Percentiles rank a stretch among this genome's conserved stretches.
Evolutionary conservation across 306 rosid genomes (phyloP).

Genomic region (Cicer cuneatum): DNA sequence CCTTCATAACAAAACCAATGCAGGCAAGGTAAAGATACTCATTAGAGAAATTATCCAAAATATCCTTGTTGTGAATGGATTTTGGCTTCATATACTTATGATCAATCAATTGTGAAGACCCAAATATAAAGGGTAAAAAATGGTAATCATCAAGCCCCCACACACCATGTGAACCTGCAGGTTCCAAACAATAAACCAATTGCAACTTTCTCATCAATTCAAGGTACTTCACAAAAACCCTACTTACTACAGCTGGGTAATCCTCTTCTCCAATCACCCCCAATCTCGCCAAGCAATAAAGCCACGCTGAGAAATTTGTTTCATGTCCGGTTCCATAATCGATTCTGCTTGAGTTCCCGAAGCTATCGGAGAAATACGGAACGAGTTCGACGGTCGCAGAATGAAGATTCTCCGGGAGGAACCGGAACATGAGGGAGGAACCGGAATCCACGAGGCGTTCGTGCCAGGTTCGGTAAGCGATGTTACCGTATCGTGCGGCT

Average conservation of each 20-base stretch:
- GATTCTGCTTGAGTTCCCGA: constrained; percentile 84
- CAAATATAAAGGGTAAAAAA: constrained; percentile 84
- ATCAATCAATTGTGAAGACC: constrained; percentile 87
- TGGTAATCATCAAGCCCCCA: constrained; percentile 99
- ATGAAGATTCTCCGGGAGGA: constrained; percentile 62
- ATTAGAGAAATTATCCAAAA: constrained; percentile 75
- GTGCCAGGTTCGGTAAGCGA: constrained; percentile 81
- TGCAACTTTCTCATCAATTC: constrained; percentile 94
- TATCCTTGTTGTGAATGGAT: constrained; percentile 88
- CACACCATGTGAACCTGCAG: constrained; percentile 98
- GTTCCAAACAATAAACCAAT: constrained; percentile 76
- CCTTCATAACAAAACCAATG: constrained; percentile 77
- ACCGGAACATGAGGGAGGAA: constrained; percentile 55
- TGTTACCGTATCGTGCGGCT: constrained; percentile 81
- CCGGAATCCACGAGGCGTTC: constrained; percentile 50
- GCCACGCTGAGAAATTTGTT: constrained; percentile 91
- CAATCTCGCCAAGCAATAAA: constrained; percentile 77
- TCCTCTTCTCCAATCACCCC: constrained; percentile 77
- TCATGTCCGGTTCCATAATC: constrained; percentile 98
- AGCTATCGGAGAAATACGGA: constrained; percentile 76
- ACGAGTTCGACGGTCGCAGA: constrained; percentile 67
- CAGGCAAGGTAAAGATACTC: constrained; percentile 81
- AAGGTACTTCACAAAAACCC: constrained; percentile 77
- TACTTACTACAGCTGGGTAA: constrained; percentile 67
- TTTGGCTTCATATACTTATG: constrained; percentile 97